Evolutionary conservation across 1,139 yeast genomes (phyloP).

Genomic region (Hansenula sp.): DNA sequence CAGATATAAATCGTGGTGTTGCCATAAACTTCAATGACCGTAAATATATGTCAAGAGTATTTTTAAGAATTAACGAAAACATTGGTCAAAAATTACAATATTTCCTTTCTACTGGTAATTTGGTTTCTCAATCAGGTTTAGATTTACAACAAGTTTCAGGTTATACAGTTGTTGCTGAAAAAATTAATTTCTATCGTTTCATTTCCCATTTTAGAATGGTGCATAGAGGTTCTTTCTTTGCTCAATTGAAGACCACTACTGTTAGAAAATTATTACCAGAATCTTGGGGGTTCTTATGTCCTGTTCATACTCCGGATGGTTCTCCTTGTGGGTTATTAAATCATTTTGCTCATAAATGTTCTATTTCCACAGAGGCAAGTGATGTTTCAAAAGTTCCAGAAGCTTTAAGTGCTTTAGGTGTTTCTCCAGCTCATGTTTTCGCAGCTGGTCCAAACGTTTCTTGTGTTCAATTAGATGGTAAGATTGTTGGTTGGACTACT

Average conservation of each 20-base stretch:
- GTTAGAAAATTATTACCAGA: conserved; percentile 96
- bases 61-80: conserved; percentile 81
- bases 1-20: conserved; percentile 77
- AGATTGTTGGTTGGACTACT: conserved; percentile 89
- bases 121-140: conserved; percentile 94
- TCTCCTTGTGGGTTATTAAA: conserved; percentile 98
- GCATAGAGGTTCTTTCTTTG: conserved; percentile 98
- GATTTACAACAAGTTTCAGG: conserved; percentile 99
- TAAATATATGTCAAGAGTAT: conserved; percentile 77
- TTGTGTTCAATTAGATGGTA: conserved; percentile 93
- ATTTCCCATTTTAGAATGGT: conserved; percentile 98
- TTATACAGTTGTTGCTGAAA: conserved; percentile 97
- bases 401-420: conserved; percentile 73
- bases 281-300: conserved; percentile 98
- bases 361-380: conserved; percentile 70
- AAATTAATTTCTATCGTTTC: conserved; percentile 94
- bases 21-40: conserved; percentile 83
- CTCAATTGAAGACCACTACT: conserved; percentile 95
- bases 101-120: conserved; percentile 93
- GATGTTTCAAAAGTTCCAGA: conserved; percentile 73
- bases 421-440: conserved; percentile 68
- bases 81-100: conserved; percentile 94
- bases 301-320: conserved; percentile 99
- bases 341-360: conserved; percentile 94
- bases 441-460: conserved; percentile 87